Conservation (phyloP, 176 grass and related monocot species). For the Echinochloa phyllopogon region DNA sequence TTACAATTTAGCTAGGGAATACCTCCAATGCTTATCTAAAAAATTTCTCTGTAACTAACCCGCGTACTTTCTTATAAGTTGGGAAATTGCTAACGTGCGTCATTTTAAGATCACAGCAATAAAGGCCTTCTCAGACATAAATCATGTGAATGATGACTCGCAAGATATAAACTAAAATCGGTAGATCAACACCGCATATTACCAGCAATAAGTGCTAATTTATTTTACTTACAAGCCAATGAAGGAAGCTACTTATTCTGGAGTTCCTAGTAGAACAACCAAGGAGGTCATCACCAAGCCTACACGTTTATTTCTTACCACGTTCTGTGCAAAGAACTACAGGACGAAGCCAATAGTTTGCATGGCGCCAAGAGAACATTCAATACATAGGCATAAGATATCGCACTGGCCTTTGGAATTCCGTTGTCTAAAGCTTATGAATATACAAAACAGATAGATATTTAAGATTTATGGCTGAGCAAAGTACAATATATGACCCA, state of each 20-base stretch:
- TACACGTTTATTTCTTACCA: slow-evolving; percentile 30
- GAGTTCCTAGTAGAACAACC: slow-evolving; percentile 14
- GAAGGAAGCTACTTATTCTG: slow-evolving; percentile 10
- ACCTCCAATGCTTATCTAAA: slow-evolving; percentile 16
- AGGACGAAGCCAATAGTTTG: not conserved
- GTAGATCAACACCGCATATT: not conserved
- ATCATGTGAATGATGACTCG: slow-evolving; percentile 12
- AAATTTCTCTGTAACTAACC: slow-evolving; percentile 11
- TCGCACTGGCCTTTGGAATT: slow-evolving; percentile 7
- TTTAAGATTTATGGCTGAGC: not conserved
- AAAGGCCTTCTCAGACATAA: slow-evolving; percentile 1
- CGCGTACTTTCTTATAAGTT: slow-evolving; percentile 4
- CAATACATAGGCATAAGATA: slow-evolving; percentile 13
- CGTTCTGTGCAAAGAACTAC: not conserved
- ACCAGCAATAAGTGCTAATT: not conserved
- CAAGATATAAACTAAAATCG: not conserved
- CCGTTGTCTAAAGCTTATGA: slow-evolving; percentile 5
- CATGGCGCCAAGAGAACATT: slow-evolving; percentile 13
- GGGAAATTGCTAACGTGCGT: not conserved
- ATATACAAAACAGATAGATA: not conserved
- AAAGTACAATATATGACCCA: slow-evolving; percentile 13
- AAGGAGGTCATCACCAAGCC: slow-evolving; percentile 3
- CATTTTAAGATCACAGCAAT: not conserved
- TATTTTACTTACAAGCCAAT: slow-evolving; percentile 10
- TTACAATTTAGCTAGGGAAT: slow-evolving; percentile 18